Percentiles rank a stretch among this genome's conserved stretches.
phyloP scores from a whole-genome alignment of 768 basidiomycete genomes.

The Neoboletus magnificus region DNA sequence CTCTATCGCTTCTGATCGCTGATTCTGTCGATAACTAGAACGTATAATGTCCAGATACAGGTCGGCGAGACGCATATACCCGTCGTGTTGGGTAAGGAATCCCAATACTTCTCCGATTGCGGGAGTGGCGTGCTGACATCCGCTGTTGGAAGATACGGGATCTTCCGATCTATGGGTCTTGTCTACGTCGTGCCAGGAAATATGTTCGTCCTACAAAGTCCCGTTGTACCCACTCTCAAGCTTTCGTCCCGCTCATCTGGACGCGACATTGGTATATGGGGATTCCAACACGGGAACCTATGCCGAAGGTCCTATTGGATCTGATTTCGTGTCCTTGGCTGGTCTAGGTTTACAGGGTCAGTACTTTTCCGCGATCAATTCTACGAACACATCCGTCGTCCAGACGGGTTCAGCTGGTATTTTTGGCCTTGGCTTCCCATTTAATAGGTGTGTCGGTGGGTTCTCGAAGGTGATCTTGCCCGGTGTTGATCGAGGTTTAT shows the following conservation, averaged over 20 bases:
- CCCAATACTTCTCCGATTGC: not conserved
- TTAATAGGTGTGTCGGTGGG: conserved; percentile 51
- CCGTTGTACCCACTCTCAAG: conserved; percentile 48
- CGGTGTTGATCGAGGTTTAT: not conserved
- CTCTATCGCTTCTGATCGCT: conserved; percentile 2
- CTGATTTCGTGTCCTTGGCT: conserved; percentile 53
- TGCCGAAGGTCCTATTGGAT: conserved; percentile 61
- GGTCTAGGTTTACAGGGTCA: conserved; percentile 49
- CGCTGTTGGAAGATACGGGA: conserved; percentile 56
- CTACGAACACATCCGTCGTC: conserved; percentile 63
- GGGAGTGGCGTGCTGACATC: not conserved
- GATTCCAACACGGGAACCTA: conserved; percentile 70
- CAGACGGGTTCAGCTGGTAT: conserved; percentile 61
- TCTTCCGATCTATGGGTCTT: conserved; percentile 77
- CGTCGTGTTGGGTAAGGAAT: conserved; percentile 53
- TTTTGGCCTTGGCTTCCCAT: conserved; percentile 72
- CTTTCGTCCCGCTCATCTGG: conserved; percentile 47
- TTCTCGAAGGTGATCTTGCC: not conserved
- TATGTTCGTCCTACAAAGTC: conserved; percentile 37
- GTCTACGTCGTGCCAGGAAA: conserved; percentile 51
- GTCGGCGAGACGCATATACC: conserved; percentile 52
- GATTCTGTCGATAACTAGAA: conserved; percentile 34
- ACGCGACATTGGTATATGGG: conserved; percentile 57
- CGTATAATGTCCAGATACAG: conserved; percentile 59
- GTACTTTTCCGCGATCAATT: conserved; percentile 62